A percentile compares a stretch with the other conserved stretches of the same genome.
Conservation (phyloP, 2,329 filamentous ascomycete species). For the Juglanconis oblonga region DNA sequence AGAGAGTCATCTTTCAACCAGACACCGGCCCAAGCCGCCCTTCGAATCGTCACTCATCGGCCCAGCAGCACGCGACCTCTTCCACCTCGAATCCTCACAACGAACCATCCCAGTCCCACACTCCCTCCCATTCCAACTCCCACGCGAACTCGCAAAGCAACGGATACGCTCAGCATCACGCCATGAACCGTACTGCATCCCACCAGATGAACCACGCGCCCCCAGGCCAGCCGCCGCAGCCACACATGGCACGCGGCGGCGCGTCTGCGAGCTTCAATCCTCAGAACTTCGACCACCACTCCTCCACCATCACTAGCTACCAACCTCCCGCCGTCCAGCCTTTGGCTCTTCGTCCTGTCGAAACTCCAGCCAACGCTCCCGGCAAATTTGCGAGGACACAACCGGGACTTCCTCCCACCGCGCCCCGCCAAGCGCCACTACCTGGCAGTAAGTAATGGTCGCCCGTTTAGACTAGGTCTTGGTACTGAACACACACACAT, state of each 20-base stretch:
- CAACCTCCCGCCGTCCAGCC: conserved; percentile 64
- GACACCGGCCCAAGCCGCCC: conserved; percentile 66
- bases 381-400: conserved; percentile 62
- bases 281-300: conserved; percentile 53
- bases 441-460: conserved; percentile 58
- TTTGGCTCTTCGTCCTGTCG: conserved; percentile 68
- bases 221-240: conserved; percentile 27
- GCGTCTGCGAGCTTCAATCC: conserved; percentile 50
- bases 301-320: conserved; percentile 63
- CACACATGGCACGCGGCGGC: conserved; percentile 32
- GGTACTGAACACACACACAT: not conserved
- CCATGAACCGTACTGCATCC: conserved; percentile 6
- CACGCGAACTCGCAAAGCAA: conserved; percentile 26
- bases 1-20: conserved; percentile 80
- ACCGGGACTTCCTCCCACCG: conserved; percentile 29
- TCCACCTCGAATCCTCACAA: not conserved
- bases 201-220: conserved; percentile 13
- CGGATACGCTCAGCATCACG: conserved; percentile 9
- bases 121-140: conserved; percentile 25
- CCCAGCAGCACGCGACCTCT: conserved; percentile 34
- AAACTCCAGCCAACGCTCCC: conserved; percentile 72
- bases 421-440: conserved; percentile 26
- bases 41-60: conserved; percentile 52
- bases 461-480: too few relatives aligned
- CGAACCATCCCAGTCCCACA: conserved; percentile 21